Conservation (phyloP, 495 filamentous ascomycete genomes). For the Cryomyces minteri region DNA sequence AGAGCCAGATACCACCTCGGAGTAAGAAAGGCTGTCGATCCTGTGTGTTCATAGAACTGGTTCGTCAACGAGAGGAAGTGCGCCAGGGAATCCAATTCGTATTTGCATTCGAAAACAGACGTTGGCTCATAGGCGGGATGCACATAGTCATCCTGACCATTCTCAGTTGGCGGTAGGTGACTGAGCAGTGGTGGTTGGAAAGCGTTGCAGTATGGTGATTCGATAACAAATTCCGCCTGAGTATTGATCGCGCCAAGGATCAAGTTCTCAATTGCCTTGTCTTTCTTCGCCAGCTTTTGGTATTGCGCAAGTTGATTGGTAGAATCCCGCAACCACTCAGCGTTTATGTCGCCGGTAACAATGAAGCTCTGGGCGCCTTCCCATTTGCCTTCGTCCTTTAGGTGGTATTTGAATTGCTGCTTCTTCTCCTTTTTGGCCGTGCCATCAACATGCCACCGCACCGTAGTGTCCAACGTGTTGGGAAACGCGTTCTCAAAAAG, state of each 20-base stretch:
- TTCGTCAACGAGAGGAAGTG: conserved; percentile 77
- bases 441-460: conserved; percentile 53
- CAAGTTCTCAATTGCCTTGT: conserved; percentile 52
- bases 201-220: conserved; percentile 93
- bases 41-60: conserved; percentile 67
- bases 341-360: conserved; percentile 97
- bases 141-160: conserved; percentile 65
- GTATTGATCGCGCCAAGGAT: conserved; percentile 95
- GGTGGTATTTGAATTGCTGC: conserved; percentile 8
- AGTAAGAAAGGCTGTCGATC: conserved; percentile 58
- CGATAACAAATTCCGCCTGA: conserved; percentile 84
- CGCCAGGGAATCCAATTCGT: conserved; percentile 90
- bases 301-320: conserved; percentile 91
- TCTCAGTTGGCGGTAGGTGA: conserved; percentile 44
- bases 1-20: conserved; percentile 66
- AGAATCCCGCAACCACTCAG: conserved; percentile 93
- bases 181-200: conserved; percentile 88
- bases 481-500: conserved; percentile 97
- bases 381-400: conserved; percentile 42
- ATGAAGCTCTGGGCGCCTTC: conserved; percentile 80
- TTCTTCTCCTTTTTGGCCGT: conserved; percentile 18
- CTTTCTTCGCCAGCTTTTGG: conserved; percentile 63
- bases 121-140: conserved; percentile 71
- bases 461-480: conserved; percentile 84
- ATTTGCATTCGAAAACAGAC: conserved; percentile 95